Evolutionary conservation across 139 green algal species (phyloP).

Genomic region (Auxenochlorella pyrenoidosa): DNA sequence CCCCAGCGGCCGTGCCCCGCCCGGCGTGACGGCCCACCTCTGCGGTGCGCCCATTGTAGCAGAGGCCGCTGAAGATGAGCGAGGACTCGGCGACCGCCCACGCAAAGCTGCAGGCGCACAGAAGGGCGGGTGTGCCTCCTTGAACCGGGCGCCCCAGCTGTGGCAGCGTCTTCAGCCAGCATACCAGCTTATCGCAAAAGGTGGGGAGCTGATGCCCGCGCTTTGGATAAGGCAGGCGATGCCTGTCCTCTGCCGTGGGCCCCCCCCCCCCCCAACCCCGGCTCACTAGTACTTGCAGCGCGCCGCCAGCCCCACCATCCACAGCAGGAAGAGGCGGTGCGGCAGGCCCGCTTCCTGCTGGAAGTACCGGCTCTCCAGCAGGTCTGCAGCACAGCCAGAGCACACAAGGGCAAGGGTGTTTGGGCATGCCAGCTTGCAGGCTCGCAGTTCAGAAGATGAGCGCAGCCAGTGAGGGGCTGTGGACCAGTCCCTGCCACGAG

Average conservation of each 20-base stretch:
- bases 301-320: constrained; percentile 35
- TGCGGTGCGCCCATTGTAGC: constrained; percentile 64
- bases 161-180: background rate
- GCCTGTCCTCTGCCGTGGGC: background rate
- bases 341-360: background rate
- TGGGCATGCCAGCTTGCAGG: too few species aligned
- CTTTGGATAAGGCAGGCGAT: too few species aligned
- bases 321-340: constrained; percentile 35
- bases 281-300: constrained; percentile 59
- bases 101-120: constrained; percentile 19
- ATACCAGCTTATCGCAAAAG: background rate
- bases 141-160: background rate
- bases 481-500: too few species aligned
- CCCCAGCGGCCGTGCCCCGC: too few species aligned
- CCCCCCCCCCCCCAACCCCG: too few species aligned
- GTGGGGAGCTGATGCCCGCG: background rate
- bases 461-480: too few species aligned
- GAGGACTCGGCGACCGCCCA: constrained; percentile 65
- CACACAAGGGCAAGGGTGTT: too few species aligned
- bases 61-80: constrained; percentile 78
- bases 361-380: constrained; percentile 38
- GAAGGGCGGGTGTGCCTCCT: background rate
- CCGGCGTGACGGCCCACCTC: background rate
- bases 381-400: background rate
- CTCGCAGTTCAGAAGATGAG: too few species aligned